Evolutionary conservation across 2,329 filamentous ascomycete genomes (phyloP).

Genomic region (Thermomyces lanuginosus): DNA sequence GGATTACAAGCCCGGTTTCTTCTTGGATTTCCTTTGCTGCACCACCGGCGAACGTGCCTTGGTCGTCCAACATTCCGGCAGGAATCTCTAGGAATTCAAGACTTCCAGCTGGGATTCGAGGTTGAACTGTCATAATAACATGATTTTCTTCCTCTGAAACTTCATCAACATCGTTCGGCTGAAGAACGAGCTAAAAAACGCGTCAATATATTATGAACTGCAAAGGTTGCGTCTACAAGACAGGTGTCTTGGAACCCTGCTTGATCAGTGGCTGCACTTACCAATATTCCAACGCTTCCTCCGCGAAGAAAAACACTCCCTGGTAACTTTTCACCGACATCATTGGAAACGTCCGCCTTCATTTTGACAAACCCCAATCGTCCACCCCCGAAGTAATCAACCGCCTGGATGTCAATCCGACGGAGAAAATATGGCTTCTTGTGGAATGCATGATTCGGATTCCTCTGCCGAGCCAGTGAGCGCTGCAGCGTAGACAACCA

Average conservation of each 20-base stretch:
- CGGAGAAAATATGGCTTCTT: slow-evolving; percentile 34
- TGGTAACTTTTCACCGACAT: slow-evolving; percentile 35
- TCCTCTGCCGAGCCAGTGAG: slow-evolving; percentile 32
- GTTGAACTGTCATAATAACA: slow-evolving; percentile 40
- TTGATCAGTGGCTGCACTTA: slow-evolving; percentile 17
- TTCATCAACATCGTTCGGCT: slow-evolving; percentile 32
- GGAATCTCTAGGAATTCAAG: slow-evolving; percentile 41
- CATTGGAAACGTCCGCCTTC: slow-evolving; percentile 37
- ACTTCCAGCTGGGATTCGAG: slow-evolving; percentile 40
- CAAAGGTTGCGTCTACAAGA: background rate
- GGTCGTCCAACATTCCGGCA: slow-evolving; percentile 44
- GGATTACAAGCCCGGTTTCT: slow-evolving; percentile 39
- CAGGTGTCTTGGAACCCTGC: too few species aligned
- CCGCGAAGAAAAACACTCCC: slow-evolving; percentile 43
- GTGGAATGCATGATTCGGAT: slow-evolving; percentile 35
- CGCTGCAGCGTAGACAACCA: slow-evolving; percentile 37
- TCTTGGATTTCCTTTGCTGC: slow-evolving; percentile 42
- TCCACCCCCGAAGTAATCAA: slow-evolving; percentile 35
- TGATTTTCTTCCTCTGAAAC: slow-evolving; percentile 29
- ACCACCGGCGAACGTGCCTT: slow-evolving; percentile 36
- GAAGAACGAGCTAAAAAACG: slow-evolving; percentile 34
- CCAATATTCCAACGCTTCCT: slow-evolving; percentile 42
- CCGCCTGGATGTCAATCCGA: slow-evolving; percentile 37
- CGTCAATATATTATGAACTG: slow-evolving; percentile 3
- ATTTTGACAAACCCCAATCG: slow-evolving; percentile 42